Conservation (phyloP, 768 basidiomycete species). For the Sistotremastrum niveocremeum region DNA sequence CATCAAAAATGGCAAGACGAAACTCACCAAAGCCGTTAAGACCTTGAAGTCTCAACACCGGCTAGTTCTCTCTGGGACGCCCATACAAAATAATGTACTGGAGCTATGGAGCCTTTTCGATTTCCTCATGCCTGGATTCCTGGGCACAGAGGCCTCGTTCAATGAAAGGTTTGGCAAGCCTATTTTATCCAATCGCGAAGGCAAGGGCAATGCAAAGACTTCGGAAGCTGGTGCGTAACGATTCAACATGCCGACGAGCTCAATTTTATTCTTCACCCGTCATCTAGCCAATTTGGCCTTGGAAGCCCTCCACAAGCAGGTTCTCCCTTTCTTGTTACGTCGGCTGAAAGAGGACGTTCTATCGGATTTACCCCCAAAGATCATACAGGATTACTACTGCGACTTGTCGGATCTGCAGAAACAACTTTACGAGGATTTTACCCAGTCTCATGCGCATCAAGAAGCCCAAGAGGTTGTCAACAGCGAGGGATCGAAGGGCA, state of each 20-base stretch:
- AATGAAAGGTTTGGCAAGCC: conserved; percentile 95
- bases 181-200: conserved; percentile 87
- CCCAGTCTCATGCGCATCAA: conserved; percentile 56
- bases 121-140: conserved; percentile 98
- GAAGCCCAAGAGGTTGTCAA: conserved; percentile 55
- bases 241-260: background rate
- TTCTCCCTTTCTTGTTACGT: conserved; percentile 92
- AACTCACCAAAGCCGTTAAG: conserved; percentile 94
- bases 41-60: conserved; percentile 81
- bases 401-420: conserved; percentile 93
- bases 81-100: conserved; percentile 97
- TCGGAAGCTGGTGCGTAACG: conserved; percentile 76
- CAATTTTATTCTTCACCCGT: background rate
- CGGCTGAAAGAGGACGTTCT: conserved; percentile 96
- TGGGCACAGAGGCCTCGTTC: conserved; percentile 91
- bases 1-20: conserved; percentile 98
- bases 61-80: conserved; percentile 90
- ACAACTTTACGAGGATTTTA: conserved; percentile 87
- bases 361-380: conserved; percentile 92
- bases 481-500: conserved; percentile 23
- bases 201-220: conserved; percentile 71
- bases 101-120: conserved; percentile 99
- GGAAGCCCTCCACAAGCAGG: conserved; percentile 96
- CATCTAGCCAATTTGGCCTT: conserved; percentile 75
- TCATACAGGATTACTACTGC: conserved; percentile 99